phyloP scores from a whole-genome alignment of 192 early-diverging fungal genomes.

The Lobulomyces angularis region DNA sequence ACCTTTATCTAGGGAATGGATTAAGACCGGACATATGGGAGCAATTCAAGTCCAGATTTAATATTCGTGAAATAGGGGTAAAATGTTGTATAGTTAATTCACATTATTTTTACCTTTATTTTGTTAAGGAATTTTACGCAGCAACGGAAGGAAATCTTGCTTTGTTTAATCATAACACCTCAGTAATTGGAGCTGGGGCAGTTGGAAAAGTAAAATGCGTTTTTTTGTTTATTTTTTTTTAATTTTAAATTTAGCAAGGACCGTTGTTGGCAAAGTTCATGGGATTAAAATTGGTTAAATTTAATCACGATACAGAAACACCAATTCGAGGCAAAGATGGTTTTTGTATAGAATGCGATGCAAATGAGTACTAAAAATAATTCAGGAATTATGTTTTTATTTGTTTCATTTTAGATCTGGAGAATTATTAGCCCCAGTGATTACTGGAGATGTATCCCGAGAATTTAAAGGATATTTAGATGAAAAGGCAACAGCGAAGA shows the following conservation, averaged over 20 bases:
- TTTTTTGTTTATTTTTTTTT: conserved; percentile 8
- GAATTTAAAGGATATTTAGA: conserved; percentile 1
- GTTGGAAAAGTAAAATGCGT: conserved; percentile 9
- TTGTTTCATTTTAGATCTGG: too few species aligned
- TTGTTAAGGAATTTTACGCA: conserved; percentile 55
- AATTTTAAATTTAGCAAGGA: conserved; percentile 6
- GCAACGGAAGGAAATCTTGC: conserved; percentile 49
- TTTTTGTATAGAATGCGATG: too few species aligned
- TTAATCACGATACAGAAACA: too few species aligned
- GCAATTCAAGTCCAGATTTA: conserved; percentile 40
- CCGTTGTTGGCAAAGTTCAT: conserved; percentile 10
- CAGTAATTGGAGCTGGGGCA: conserved; percentile 47
- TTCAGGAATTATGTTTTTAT: too few species aligned
- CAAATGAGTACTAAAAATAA: too few species aligned
- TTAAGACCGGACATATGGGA: conserved; percentile 57
- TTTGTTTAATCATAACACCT: conserved; percentile 14
- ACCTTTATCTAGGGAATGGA: too few species aligned
- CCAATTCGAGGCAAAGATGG: conserved; percentile 36
- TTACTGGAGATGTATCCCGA: too few species aligned
- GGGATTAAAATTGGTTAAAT: conserved; percentile 37
- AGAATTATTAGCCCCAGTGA: too few species aligned
- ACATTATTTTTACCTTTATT: conserved; percentile 43
- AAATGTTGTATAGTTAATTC: too few species aligned
- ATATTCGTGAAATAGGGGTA: too few species aligned
- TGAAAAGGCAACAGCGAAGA: conserved; percentile 2